These are phyloP conservation scores for Phialophora chinensis DNA, from an alignment of 2,329 filamentous ascomycete genomes.

Conservation along the genomic window DNA sequence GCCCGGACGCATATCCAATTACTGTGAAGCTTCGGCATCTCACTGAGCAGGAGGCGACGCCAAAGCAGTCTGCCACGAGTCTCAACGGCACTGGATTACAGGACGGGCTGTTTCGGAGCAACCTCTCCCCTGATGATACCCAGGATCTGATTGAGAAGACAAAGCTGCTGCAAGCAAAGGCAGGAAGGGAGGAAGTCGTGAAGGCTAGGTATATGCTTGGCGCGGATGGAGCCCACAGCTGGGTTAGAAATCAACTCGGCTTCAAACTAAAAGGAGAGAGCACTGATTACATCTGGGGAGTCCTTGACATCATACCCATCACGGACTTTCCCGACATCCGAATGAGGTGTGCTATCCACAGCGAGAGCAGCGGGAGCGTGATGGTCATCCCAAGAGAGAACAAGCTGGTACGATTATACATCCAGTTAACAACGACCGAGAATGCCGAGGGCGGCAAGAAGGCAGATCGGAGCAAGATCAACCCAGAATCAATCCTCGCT, in stretches of 20 bases:
- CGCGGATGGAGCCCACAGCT: conserved; percentile 71
- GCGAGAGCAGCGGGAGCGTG: conserved; percentile 61
- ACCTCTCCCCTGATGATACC: conserved; percentile 63
- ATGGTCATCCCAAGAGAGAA: conserved; percentile 71
- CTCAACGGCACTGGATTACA: conserved; percentile 43
- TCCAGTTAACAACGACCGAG: conserved; percentile 35
- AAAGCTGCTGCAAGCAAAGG: conserved; percentile 58
- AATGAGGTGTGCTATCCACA: conserved; percentile 64
- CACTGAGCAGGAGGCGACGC: conserved; percentile 63
- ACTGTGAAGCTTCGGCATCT: conserved; percentile 64
- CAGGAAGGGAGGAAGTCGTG: conserved; percentile 25
- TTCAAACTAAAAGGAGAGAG: conserved; percentile 63
- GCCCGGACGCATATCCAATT: conserved; percentile 63
- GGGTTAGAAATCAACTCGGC: conserved; percentile 65
- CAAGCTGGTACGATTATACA: conserved; percentile 62
- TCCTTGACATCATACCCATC: conserved; percentile 59
- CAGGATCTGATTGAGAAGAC: conserved; percentile 56
- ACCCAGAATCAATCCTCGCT: conserved; percentile 65
- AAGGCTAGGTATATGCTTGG: conserved; percentile 61
- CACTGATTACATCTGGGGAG: conserved; percentile 54
- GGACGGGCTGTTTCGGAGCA: conserved; percentile 67
- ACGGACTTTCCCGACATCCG: conserved; percentile 67
- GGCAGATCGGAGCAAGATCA: conserved; percentile 65
- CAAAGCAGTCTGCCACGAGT: conserved; percentile 50
- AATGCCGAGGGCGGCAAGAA: conserved; percentile 41